phyloP scores from a whole-genome alignment of 1,284 basidiomycete genomes.

The Cerioporus squamosus region DNA sequence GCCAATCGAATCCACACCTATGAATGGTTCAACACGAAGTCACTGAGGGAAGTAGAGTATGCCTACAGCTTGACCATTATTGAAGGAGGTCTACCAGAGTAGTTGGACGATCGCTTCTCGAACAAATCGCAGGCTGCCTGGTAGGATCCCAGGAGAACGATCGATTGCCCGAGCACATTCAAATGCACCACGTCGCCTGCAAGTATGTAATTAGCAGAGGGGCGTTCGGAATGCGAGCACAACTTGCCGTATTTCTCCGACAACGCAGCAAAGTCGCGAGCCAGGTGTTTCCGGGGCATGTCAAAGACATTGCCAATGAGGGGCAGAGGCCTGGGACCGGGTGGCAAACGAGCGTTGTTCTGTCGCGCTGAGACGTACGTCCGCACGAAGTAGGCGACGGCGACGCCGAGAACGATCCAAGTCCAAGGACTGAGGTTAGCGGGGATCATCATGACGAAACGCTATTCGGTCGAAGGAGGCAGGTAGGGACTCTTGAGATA shows the following conservation, averaged over 20 bases:
- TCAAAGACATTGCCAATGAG: constrained; percentile 13
- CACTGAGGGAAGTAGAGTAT: neutral
- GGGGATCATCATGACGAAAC: too few relatives aligned
- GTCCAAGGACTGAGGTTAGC: neutral
- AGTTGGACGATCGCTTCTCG: constrained; percentile 19
- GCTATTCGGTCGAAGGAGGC: too few relatives aligned
- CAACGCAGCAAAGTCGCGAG: neutral
- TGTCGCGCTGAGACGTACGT: neutral
- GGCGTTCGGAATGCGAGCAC: neutral
- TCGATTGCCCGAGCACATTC: constrained; percentile 1
- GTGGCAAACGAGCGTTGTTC: neutral
- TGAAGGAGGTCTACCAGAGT: constrained; percentile 14
- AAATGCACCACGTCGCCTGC: constrained; percentile 13
- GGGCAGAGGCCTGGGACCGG: constrained; percentile 13
- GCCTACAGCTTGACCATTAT: constrained; percentile 15
- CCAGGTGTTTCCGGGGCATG: constrained; percentile 4
- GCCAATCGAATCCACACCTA: constrained; percentile 2
- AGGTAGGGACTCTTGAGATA: too few relatives aligned
- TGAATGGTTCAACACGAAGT: too few relatives aligned
- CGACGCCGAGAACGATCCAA: neutral
- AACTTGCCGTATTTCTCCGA: constrained; percentile 4
- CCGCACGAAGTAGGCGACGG: neutral
- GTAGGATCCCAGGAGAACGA: constrained; percentile 19
- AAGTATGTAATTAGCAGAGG: neutral
- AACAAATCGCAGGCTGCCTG: constrained; percentile 19